Evolutionary conservation across 768 basidiomycete genomes (phyloP).

Genomic region (Imleria badia): DNA sequence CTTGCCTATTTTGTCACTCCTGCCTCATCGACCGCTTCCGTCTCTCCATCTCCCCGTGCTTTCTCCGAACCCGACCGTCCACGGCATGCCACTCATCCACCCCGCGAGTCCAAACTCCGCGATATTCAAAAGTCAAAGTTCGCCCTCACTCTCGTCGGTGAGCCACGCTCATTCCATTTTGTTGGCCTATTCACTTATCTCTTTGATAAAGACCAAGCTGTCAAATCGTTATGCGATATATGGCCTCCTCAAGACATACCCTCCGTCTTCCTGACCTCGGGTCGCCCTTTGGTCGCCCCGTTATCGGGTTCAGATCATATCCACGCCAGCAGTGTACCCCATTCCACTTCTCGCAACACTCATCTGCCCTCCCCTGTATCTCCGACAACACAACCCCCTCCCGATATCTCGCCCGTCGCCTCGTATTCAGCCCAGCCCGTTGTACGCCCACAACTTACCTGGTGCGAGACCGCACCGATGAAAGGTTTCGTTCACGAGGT

Average conservation of each 20-base stretch:
- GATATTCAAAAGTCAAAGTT: constrained; percentile 61
- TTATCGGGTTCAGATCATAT: constrained; percentile 11
- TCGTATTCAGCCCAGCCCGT: constrained; percentile 25
- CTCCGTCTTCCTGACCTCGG: constrained; percentile 45
- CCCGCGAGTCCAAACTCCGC: constrained; percentile 38
- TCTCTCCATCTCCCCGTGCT: constrained; percentile 40
- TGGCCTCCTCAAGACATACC: constrained; percentile 81
- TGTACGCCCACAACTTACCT: constrained; percentile 11
- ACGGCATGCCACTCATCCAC: constrained; percentile 33
- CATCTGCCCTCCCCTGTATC: constrained; percentile 57
- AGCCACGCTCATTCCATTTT: constrained; percentile 30
- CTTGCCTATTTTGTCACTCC: constrained; percentile 57
- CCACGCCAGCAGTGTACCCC: neutral
- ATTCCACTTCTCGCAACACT: constrained; percentile 28
- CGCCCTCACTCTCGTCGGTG: constrained; percentile 69
- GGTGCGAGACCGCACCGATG: constrained; percentile 52
- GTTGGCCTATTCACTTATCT: constrained; percentile 9
- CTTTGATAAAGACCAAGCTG: constrained; percentile 63
- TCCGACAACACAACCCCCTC: constrained; percentile 42
- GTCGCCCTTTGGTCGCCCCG: constrained; percentile 26
- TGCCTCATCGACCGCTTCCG: constrained; percentile 50
- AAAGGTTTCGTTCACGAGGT: constrained; percentile 87
- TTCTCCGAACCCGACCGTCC: constrained; percentile 37
- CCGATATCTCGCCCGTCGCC: constrained; percentile 30
- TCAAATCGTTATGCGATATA: constrained; percentile 74